Base-by-base conservation (phyloP, 2,329 filamentous ascomycete species). In the Alternaria dauci region DNA sequence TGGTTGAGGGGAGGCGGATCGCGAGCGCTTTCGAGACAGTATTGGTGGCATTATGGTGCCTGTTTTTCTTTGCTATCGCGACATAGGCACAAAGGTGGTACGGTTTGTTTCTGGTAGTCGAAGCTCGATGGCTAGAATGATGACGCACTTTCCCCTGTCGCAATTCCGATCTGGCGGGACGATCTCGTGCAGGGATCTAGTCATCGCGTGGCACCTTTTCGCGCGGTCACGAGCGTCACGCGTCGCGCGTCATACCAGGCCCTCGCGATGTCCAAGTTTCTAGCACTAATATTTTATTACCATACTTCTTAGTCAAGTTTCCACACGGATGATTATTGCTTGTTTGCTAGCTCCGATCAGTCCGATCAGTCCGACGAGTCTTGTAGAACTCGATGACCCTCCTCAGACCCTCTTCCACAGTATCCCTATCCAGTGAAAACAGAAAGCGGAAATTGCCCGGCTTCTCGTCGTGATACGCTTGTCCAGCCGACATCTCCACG, bases 1-100 rank as follows among this genome's bases (percentile, higher is more conserved):
- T 28, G 80, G 76, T 2, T 80, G 77, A 0, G 84, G 79, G 2
- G 86, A 85, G 61, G 69, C 64, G n/a, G 68, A 68, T 38, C 84
- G 86, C 67, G 87, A 70, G 62, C 89, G 86, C 79, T 93, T 93
- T 68, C 88, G 87, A 50, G 88, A 84, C 16, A 91, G 83, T 66
- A 86, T 81, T 25, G 90, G 89, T 71, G 90, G 89, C 90, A 93
- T 93, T 6, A 14, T 63, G 18, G 18, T 61, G 56, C 58, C 61
- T 28, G 5, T 14, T 28, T 2, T 3, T 25, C 5, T 54, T 32
- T 30, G 38, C 30, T 58, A 58, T 61, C 16, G 50, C 4, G 39
- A 32, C 46, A 65, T 59, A 23, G 28, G 48, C 3, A 12, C 20
- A 39, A 39, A 11, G n/a, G 14, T 32, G 53, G 11, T n/a, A 38